Evolutionary conservation across 2,329 filamentous ascomycete genomes (phyloP), one percentile per base, ranked within the genome.

Genomic region (Fusarium zealandicum): DNA sequence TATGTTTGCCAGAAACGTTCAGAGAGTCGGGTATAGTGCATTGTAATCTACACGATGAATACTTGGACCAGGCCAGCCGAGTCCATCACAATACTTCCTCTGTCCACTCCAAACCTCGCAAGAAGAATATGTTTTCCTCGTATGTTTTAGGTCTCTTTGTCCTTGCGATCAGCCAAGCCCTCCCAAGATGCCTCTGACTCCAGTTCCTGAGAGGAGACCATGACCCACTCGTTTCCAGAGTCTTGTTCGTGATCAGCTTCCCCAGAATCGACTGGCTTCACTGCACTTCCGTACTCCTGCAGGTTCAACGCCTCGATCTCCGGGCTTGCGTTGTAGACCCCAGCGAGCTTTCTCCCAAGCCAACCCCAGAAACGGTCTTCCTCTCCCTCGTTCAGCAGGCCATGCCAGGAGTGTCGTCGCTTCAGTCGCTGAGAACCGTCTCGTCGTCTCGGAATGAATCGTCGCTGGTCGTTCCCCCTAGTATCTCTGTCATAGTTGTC

Each of bases 401-500:
- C 31, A 16, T 7, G 17, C 36, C 9, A 14, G 6, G 5, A 2
- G 33, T 22, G 11, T 12, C 11, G 4, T 39, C n/a, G 4, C 32
- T 46, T 55, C 25, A 56, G 20, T 16, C 18, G 6, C 25, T 22
- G 18, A 46, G 25, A 12, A 8, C 18, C 13, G 55, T 12, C 17
- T 16, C 13, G 8, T 46, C 35, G 13, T 14, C 16, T 37, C 7
- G 43, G 30, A 16, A 51, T 47, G 10, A 9, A 22, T 18, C 48
- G 51, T 17, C 47, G 43, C 14, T 57, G 50, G 45, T 20, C 20
- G 30, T 51, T 37, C 28, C 44, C 43, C 57, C 44, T 56, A 38
- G 41, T 35, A 18, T 37, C 22, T 27, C 56, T 60, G 9, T 60
- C 28, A 35, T 52, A 52, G 9, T 32, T 46, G 22, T 60, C 20